Evolutionary conservation across 257 asterid genomes (phyloP), one percentile per base, ranked within the genome.

Genomic region (Cruciata laevipes): DNA sequence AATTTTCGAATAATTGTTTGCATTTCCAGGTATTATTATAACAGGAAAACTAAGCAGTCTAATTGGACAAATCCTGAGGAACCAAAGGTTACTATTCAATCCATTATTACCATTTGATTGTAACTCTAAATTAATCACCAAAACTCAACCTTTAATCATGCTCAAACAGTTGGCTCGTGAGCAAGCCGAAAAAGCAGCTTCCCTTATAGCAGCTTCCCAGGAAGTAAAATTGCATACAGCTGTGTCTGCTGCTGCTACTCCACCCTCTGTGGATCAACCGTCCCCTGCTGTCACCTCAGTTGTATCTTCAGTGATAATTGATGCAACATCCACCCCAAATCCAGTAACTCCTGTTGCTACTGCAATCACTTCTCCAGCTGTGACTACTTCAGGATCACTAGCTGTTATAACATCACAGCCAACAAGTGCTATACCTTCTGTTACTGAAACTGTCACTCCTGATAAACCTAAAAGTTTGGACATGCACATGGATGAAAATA

Each of bases 51-150:
- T 23, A 90, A 88, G 81, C 90, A 86, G 77, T 94, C 99, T 52
- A 87, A 82, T 61, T 94, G 99, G 99, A 85, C 96, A 35, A 90
- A 90, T 7, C 99, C 99, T 18, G 96, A 88, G 70, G 99, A 94
- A 66, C 77, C 88, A 75, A 94, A 86, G 99, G 99, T 94, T 71
- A 70, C 74, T 68, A 56, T 31, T 23, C 23, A 53, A 58, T 42
- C 35, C 23, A 65, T 66, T 57, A 56, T 51, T 70, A 40, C 42
- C 55, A 20, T 61, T 55, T 65, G 66, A 31, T 61, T 59, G 35
- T 55, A 70, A 52, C 61, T 52, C 61, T 65, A 5, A 59, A 20
- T 12, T 35, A 20, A 61, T 71, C 63, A 47, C 14, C 62, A 69
- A 70, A 65, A 68, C 87, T 85, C 49, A 62, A 83, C 59, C 65